These are phyloP conservation scores for Nothophoma quercina DNA, from an alignment of 2,329 filamentous ascomycete species.

Conservation along the genomic window DNA sequence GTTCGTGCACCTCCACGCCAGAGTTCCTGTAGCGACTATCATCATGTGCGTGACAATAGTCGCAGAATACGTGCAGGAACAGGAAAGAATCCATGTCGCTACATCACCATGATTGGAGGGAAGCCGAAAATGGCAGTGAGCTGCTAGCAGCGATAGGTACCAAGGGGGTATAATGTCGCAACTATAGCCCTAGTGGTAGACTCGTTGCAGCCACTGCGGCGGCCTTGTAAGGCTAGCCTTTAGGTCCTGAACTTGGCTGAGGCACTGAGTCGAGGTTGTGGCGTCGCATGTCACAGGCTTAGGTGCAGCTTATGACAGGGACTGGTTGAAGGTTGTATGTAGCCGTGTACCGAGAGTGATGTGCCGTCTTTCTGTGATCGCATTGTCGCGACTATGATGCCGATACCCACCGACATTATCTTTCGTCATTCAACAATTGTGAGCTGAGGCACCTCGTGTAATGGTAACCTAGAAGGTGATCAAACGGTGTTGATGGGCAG, in stretches of 20 bases:
- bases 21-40: conserved; percentile 32
- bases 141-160: conserved; percentile 19
- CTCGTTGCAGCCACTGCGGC: conserved; percentile 15
- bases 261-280: conserved; percentile 16
- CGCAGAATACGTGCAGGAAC: conserved; percentile 25
- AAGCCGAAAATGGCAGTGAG: conserved; percentile 11
- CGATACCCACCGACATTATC: neutral
- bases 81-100: conserved; percentile 21
- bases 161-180: conserved; percentile 30
- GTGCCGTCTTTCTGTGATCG: neutral
- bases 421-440: neutral
- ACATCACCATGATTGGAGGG: conserved; percentile 15
- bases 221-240: conserved; percentile 21
- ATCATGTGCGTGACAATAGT: conserved; percentile 31
- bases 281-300: conserved; percentile 27
- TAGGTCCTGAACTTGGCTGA: conserved; percentile 18
- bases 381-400: neutral
- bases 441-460: conserved; percentile 7
- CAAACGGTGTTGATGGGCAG: conserved; percentile 13
- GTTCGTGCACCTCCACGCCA: conserved; percentile 15
- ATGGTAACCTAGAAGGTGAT: conserved; percentile 9
- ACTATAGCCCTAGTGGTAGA: conserved; percentile 22
- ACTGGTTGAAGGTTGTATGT: conserved; percentile 7
- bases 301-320: conserved; percentile 22
- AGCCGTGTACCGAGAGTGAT: neutral